Percentiles rank a stretch among this genome's conserved stretches.
phyloP scores from a whole-genome alignment of 1,284 basidiomycete genomes.

The Melampsora occidentalis region DNA sequence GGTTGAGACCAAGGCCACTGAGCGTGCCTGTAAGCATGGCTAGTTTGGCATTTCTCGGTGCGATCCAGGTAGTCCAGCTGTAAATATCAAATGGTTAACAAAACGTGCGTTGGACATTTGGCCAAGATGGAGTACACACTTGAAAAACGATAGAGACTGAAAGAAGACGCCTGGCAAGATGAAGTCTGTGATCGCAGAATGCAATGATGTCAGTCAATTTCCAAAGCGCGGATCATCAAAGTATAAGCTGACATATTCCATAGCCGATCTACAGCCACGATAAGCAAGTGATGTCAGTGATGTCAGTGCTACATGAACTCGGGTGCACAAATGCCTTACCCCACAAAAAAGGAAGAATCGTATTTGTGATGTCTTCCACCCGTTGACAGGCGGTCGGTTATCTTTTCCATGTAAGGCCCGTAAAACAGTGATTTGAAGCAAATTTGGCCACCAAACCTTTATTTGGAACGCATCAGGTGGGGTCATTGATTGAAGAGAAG shows the following conservation, averaged over 20 bases:
- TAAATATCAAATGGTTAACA: background rate
- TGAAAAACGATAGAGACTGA: background rate
- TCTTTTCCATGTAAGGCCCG: background rate
- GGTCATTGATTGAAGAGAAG: background rate
- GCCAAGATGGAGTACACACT: background rate
- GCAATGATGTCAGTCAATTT: background rate
- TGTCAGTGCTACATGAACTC: background rate
- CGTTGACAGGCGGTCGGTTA: background rate
- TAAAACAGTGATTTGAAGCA: slow-evolving; percentile 3
- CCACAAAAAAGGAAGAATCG: slow-evolving; percentile 8
- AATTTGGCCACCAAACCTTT: slow-evolving; percentile 14
- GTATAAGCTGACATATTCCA: slow-evolving; percentile 1
- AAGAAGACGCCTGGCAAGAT: slow-evolving; percentile 6
- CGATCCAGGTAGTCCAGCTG: slow-evolving; percentile 40
- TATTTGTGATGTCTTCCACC: slow-evolving; percentile 9
- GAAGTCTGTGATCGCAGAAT: slow-evolving; percentile 2
- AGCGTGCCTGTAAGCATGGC: slow-evolving; percentile 46
- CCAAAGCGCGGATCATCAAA: background rate
- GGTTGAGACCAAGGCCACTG: slow-evolving; percentile 54
- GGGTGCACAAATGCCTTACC: background rate
- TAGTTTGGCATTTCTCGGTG: slow-evolving; percentile 42
- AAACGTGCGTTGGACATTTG: too few relatives aligned
- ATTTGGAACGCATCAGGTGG: background rate
- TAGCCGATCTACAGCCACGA: background rate
- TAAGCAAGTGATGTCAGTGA: background rate